phyloP scores from a whole-genome alignment of 768 basidiomycete species.

The Xanthoconium purpureum region DNA sequence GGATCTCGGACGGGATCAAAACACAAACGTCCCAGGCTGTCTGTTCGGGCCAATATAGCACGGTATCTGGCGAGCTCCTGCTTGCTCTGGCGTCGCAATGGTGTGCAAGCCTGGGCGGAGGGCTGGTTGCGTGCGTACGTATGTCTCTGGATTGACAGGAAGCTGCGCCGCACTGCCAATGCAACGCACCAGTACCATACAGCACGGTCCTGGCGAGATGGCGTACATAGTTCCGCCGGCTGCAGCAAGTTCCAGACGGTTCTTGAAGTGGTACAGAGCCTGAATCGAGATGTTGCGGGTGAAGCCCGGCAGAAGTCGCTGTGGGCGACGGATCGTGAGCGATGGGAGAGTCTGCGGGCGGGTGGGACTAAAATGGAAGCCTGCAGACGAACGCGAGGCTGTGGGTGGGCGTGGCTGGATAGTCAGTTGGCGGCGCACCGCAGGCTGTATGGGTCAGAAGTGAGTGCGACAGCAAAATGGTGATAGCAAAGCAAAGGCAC shows the following conservation, averaged over 20 bases:
- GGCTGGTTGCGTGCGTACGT: constrained; percentile 2
- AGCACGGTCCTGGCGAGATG: background rate
- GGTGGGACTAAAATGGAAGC: no score
- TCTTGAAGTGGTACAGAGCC: no score
- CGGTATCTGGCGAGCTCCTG: constrained; percentile 30
- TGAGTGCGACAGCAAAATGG: no score
- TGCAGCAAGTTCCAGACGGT: constrained; percentile 23
- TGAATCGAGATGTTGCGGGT: no score
- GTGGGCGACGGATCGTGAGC: no score
- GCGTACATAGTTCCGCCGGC: constrained; percentile 43
- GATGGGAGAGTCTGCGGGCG: no score
- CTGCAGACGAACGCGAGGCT: no score
- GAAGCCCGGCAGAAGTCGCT: no score
- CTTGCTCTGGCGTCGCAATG: constrained; percentile 5
- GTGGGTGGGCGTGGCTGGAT: no score
- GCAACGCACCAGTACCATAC: background rate
- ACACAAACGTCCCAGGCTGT: constrained; percentile 53
- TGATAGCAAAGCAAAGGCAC: no score
- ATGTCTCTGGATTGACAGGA: constrained; percentile 8
- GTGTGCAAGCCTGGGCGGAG: constrained; percentile 26
- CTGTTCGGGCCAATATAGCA: constrained; percentile 62
- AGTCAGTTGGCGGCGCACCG: no score
- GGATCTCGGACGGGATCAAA: background rate
- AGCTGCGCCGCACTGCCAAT: constrained; percentile 13
- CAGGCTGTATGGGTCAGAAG: no score